These are phyloP conservation scores for Fusarium sp. DNA, from an alignment of 2,329 filamentous ascomycete genomes.

Conservation along the genomic window DNA sequence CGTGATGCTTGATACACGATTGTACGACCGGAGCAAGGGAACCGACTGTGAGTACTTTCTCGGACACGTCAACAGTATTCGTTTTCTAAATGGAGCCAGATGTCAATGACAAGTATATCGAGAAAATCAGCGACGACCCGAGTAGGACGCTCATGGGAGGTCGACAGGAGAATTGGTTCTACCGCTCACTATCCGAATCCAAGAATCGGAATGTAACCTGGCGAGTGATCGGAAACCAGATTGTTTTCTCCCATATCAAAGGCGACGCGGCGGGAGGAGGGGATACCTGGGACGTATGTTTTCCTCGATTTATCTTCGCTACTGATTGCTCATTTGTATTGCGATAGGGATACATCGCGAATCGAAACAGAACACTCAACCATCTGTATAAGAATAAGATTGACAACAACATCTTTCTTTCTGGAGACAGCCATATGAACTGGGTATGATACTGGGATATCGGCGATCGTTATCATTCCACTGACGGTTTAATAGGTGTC, in stretches of 20 bases:
- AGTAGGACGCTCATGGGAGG: conserved; percentile 3
- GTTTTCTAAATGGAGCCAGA: not conserved
- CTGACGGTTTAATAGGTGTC: not conserved
- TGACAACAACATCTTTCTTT: conserved; percentile 5
- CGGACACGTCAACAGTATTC: rapidly evolving
- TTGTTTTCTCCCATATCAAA: conserved; percentile 4
- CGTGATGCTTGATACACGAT: not conserved
- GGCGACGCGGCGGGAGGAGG: not conserved
- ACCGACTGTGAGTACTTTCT: not conserved
- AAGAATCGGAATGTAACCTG: not conserved
- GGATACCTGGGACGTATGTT: conserved; percentile 1
- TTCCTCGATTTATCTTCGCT: rapidly evolving
- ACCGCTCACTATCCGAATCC: conserved; percentile 1
- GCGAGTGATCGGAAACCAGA: conserved; percentile 7
- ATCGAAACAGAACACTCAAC: conserved; percentile 4
- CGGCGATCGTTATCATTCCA: no score
- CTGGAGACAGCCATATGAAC: not conserved
- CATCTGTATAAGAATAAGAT: conserved; percentile 8
- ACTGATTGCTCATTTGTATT: not conserved
- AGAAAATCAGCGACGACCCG: not conserved
- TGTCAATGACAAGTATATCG: not conserved
- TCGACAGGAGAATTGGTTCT: conserved; percentile 8
- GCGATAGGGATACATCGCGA: not conserved
- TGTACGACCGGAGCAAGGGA: conserved; percentile 10
- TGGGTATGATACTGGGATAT: not conserved